phyloP scores from a whole-genome alignment of 345 rosid species.

The Dovyalis caffra region DNA sequence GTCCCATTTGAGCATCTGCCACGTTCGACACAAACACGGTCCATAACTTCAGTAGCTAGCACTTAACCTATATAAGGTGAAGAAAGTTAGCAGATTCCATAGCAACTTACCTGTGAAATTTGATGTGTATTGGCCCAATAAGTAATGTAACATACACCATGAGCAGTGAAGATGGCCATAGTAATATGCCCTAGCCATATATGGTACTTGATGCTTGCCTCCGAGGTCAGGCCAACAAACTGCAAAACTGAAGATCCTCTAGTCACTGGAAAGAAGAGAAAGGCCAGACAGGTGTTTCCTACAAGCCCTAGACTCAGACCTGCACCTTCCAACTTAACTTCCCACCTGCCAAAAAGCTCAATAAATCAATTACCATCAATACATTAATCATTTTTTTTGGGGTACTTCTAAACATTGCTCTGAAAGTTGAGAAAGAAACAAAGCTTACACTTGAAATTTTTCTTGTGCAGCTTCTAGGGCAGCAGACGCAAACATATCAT shows the following conservation, averaged over 20 bases:
- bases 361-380: not conserved
- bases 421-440: too few relatives aligned
- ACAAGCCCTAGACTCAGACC: slow-evolving; percentile 22
- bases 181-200: slow-evolving; percentile 28
- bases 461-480: slow-evolving; percentile 7
- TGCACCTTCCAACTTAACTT: slow-evolving; percentile 12
- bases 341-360: slow-evolving; percentile 12
- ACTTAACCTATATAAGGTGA: not conserved
- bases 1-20: slow-evolving; percentile 23
- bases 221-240: slow-evolving; percentile 25
- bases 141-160: slow-evolving; percentile 22
- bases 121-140: slow-evolving; percentile 23
- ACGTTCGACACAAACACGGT: not conserved
- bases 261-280: slow-evolving; percentile 29
- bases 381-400: not conserved
- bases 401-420: not conserved
- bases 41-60: not conserved
- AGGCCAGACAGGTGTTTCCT: slow-evolving; percentile 21
- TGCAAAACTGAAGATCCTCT: slow-evolving; percentile 29
- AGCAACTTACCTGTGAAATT: slow-evolving; percentile 15
- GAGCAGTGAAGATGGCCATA: slow-evolving; percentile 22
- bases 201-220: slow-evolving; percentile 33
- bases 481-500: slow-evolving; percentile 10
- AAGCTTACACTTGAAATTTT: slow-evolving; percentile 13
- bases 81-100: not conserved